A percentile compares a stretch with the other conserved stretches of the same genome.
phyloP scores from a whole-genome alignment of 179 eudicot species.

The Spinacia oleracea region DNA sequence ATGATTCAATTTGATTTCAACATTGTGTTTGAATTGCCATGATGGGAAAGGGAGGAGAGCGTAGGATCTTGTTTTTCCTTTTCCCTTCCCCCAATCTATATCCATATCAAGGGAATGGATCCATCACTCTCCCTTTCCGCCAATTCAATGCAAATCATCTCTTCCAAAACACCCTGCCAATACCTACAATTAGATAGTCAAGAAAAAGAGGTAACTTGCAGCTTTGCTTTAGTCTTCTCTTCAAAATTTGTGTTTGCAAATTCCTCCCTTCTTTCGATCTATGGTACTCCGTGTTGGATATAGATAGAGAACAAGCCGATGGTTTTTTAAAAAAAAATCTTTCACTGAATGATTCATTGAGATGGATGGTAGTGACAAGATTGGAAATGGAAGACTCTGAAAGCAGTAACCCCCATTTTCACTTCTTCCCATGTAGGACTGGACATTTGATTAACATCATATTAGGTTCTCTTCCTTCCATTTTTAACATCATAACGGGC shows the following conservation, averaged over 20 bases:
- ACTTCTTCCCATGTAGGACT: background rate
- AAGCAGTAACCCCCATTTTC: background rate
- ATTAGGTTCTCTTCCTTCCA: background rate
- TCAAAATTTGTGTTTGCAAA: background rate
- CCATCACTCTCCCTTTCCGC: too few species aligned
- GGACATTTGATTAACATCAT: background rate
- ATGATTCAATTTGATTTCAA: background rate
- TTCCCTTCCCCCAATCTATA: too few species aligned
- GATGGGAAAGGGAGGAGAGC: background rate
- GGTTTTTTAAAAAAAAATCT: background rate
- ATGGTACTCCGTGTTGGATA: background rate
- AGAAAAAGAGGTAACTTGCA: background rate
- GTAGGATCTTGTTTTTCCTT: too few species aligned
- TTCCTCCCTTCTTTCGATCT: background rate
- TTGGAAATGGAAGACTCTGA: background rate
- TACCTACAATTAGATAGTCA: background rate
- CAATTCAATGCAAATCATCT: too few species aligned
- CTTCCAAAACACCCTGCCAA: too few species aligned
- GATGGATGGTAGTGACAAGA: background rate
- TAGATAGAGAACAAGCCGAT: background rate
- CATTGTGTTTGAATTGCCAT: background rate
- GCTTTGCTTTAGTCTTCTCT: background rate
- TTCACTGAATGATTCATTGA: background rate
- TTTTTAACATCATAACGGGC: background rate
- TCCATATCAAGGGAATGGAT: too few species aligned